Percentiles rank a stretch among this genome's conserved stretches.
Conservation (phyloP, 192 early-diverging fungal species). For the Jimgerdemannia flammicorona region DNA sequence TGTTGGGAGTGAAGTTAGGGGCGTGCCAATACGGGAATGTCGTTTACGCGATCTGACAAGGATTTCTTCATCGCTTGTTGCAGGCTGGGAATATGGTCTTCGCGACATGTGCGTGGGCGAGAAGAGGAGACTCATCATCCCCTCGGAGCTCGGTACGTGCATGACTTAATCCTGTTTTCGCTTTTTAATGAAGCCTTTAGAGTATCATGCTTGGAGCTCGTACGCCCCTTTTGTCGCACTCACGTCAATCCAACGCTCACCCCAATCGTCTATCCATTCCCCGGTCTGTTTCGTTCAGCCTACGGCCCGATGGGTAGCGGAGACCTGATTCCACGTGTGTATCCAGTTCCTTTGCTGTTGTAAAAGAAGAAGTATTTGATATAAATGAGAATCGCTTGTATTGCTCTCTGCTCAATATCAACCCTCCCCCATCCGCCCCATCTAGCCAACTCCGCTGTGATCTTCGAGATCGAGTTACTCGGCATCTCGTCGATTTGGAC, state of each 20-base stretch:
- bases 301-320: no score
- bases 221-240: background rate
- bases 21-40: background rate
- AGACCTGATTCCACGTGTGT: no score
- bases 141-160: constrained; percentile 44
- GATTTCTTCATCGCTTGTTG: background rate
- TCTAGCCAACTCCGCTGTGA: background rate
- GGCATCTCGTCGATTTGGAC: background rate
- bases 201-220: background rate
- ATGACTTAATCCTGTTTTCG: background rate
- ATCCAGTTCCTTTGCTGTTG: no score
- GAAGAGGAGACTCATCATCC: constrained; percentile 72
- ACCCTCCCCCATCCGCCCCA: background rate
- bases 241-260: no score
- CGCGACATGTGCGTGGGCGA: constrained; percentile 77
- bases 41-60: background rate
- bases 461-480: background rate
- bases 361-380: background rate
- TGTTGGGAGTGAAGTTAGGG: background rate
- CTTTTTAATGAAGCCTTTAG: background rate
- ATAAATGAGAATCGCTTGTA: no score
- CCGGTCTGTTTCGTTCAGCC: no score
- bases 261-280: no score
- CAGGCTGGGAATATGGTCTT: background rate
- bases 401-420: no score